Percentiles rank a stretch among this genome's conserved stretches.
Evolutionary conservation across 2,329 filamentous ascomycete genomes (phyloP).

Genomic region (Talaromyces sp.): DNA sequence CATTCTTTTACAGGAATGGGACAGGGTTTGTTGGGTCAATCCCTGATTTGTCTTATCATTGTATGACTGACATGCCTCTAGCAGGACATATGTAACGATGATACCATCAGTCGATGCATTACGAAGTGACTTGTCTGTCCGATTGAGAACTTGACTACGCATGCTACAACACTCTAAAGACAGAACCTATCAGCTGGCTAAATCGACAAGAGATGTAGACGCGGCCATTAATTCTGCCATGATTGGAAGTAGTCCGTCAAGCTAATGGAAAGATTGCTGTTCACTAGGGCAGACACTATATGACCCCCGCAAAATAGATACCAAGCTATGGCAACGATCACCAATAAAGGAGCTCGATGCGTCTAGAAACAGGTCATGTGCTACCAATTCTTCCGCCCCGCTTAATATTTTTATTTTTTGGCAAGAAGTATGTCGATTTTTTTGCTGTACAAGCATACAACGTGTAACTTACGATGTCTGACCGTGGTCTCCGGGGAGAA

Average conservation of each 20-base stretch:
- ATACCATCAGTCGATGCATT: conserved; percentile 8
- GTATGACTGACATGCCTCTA: not conserved
- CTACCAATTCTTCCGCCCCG: not conserved
- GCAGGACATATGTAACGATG: conserved; percentile 10
- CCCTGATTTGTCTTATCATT: not conserved
- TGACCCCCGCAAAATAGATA: too few relatives aligned
- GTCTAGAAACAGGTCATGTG: conserved; percentile 16
- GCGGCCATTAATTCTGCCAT: not conserved
- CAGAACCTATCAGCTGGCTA: not conserved
- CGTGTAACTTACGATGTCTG: not conserved
- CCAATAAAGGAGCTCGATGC: conserved; percentile 1
- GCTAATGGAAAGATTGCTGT: not conserved
- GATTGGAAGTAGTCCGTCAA: not conserved
- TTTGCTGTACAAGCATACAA: not conserved
- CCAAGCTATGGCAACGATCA: not conserved
- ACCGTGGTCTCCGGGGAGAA: not conserved
- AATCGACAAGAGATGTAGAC: not conserved
- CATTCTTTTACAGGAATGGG: not conserved
- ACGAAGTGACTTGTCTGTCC: not conserved
- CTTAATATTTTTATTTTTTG: not conserved
- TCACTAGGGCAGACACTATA: too few relatives aligned
- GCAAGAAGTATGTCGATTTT: not conserved
- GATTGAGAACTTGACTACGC: not conserved
- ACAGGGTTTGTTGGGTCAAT: not conserved
- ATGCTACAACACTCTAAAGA: not conserved